Evolutionary conservation across 495 filamentous ascomycete species (phyloP), one percentile per base, ranked within the genome.

Genomic region (Tuber magnatum): DNA sequence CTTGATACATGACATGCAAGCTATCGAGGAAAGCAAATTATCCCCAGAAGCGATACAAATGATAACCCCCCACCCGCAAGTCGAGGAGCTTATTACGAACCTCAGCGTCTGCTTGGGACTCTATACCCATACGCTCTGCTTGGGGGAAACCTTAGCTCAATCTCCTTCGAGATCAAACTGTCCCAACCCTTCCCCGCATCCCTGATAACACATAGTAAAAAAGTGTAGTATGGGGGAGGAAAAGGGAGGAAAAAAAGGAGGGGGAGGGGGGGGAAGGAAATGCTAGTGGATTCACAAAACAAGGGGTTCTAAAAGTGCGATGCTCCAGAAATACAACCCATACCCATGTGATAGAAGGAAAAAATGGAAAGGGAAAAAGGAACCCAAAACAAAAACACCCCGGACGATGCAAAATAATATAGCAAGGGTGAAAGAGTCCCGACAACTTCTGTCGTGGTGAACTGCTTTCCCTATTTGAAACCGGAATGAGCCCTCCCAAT

Each of bases 341-440:
- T 75, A 78, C 78, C 75, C 70, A 75, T 76, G 78, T 44, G 72
- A 73, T 44, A 71, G 46, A 79, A 77, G 75, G 74, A 75, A 74
- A 77, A 71, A 82, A 71, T 78, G 70, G 71, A 80, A 71, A 74
- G 75, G 79, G 74, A 32, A 72, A 77, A 72, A 80, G 81, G 73
- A 81, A 83, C 80, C 82, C 78, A 79, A 77, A 82, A 75, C 71
- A 82, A 75, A 79, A 82, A 79, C 76, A 77, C 73, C 74, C 68
- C 72, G 56, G 56, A 75, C 73, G 78, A 80, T 82, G 81, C 75
- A 81, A 78, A 71, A 77, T 77, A 81, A 81, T 78, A 81, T 76
- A 77, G 75, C 78, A 81, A 81, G 68, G 78, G 74, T 73, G 77
- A 81, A 81, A 77, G 75, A 74, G 69, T 68, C 70, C 70, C 61